Conservation (phyloP, 768 basidiomycete genomes). For the Suillus subaureus region DNA sequence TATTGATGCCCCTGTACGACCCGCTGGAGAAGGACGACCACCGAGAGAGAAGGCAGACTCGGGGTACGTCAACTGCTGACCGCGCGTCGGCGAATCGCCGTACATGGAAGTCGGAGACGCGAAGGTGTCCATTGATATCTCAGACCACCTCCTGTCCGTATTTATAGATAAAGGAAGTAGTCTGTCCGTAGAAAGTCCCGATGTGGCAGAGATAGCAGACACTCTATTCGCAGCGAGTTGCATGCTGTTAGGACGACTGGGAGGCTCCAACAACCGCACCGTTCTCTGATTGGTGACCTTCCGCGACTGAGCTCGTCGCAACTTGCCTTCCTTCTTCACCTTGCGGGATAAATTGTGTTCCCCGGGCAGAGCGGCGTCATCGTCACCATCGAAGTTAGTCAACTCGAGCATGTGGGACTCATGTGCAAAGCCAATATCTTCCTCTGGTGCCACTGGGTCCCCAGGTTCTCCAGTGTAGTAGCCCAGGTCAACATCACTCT, state of each 20-base stretch:
- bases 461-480: slow-evolving; percentile 42
- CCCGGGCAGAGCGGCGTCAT: slow-evolving; percentile 57
- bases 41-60: slow-evolving; percentile 13
- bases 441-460: slow-evolving; percentile 31
- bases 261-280: background rate
- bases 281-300: slow-evolving; percentile 18
- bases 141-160: slow-evolving; percentile 18
- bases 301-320: slow-evolving; percentile 52
- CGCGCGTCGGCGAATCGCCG: slow-evolving; percentile 11
- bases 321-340: slow-evolving; percentile 62
- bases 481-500: slow-evolving; percentile 43
- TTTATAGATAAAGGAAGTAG: slow-evolving; percentile 23
- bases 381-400: slow-evolving; percentile 80
- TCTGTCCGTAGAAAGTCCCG: slow-evolving; percentile 24
- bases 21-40: slow-evolving; percentile 5
- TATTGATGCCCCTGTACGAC: background rate
- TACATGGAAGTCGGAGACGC: slow-evolving; percentile 15
- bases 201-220: slow-evolving; percentile 2
- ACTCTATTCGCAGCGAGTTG: background rate
- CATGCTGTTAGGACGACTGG: background rate
- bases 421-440: slow-evolving; percentile 39
- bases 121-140: slow-evolving; percentile 18
- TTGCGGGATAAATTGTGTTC: slow-evolving; percentile 54
- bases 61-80: slow-evolving; percentile 2
- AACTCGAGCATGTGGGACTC: slow-evolving; percentile 61